Percentiles rank a stretch among this genome's conserved stretches.
These are phyloP conservation scores for Diaporthe amygdali DNA, from an alignment of 2,329 filamentous ascomycete genomes.

Conservation along the genomic window DNA sequence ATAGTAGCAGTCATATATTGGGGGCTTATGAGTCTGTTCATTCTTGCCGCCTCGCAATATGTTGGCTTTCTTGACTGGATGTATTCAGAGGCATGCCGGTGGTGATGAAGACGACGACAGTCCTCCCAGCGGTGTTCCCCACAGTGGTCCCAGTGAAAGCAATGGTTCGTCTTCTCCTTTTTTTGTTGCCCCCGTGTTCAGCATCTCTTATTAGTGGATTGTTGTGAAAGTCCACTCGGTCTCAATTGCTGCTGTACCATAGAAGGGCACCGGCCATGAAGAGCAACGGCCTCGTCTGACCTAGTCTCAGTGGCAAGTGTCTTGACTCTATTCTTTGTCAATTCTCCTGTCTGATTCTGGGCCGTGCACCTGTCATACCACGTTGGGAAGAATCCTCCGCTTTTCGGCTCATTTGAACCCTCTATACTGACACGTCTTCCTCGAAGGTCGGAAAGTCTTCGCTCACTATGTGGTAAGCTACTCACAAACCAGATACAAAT, in stretches of 20 bases:
- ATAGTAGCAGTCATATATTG: background rate
- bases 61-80: conserved; percentile 1
- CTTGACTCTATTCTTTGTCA: no score
- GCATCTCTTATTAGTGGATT: no score
- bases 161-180: background rate
- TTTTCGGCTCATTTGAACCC: background rate
- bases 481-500: no score
- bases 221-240: no score
- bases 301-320: no score
- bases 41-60: background rate
- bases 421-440: background rate
- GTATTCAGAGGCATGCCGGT: background rate
- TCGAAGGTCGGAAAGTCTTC: conserved; percentile 30
- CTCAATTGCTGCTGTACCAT: no score
- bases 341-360: background rate
- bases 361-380: background rate
- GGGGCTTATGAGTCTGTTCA: no score
- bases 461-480: conserved; percentile 35
- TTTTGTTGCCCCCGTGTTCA: background rate
- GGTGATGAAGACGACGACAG: background rate
- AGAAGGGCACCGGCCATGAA: no score
- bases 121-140: background rate
- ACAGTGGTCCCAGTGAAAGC: no score
- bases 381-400: background rate
- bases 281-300: no score